Evolutionary conservation across 2,329 filamentous ascomycete species (phyloP).

Genomic region (Fusarium sublunatum): DNA sequence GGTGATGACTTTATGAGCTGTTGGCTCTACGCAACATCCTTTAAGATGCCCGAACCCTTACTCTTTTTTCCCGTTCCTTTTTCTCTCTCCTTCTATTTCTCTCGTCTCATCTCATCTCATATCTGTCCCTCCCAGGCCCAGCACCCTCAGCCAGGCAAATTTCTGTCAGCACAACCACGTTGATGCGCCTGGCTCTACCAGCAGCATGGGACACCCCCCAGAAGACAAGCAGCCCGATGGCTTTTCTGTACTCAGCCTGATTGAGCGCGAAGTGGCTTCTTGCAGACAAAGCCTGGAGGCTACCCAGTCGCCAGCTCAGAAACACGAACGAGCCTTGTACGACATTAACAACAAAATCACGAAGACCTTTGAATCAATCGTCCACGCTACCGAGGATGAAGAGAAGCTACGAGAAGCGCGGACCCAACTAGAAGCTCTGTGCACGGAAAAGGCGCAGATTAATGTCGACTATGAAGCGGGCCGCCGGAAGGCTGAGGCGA

Average conservation of each 20-base stretch:
- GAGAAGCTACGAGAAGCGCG: background rate
- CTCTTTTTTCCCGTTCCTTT: background rate
- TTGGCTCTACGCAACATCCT: background rate
- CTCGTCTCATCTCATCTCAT: background rate
- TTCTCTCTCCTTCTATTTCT: background rate
- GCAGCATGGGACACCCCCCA: background rate
- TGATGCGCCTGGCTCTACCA: background rate
- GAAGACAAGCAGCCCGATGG: background rate
- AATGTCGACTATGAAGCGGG: conserved; percentile 12
- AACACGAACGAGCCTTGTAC: background rate
- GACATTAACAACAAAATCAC: background rate
- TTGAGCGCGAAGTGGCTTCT: conserved; percentile 8
- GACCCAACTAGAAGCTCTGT: background rate
- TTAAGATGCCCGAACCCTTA: background rate
- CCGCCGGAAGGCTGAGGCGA: conserved; percentile 12
- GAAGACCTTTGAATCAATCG: background rate
- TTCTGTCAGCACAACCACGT: background rate
- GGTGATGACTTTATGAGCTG: background rate
- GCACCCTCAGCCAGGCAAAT: too few relatives aligned
- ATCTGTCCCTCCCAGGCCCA: too few relatives aligned
- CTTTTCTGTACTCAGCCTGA: background rate
- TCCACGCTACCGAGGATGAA: background rate
- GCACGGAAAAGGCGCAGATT: background rate
- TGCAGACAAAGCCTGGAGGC: conserved; percentile 2
- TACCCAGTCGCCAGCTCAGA: background rate